These are phyloP conservation scores for Psilocybe cubensis DNA, from an alignment of 768 basidiomycete species.

Conservation along the genomic window DNA sequence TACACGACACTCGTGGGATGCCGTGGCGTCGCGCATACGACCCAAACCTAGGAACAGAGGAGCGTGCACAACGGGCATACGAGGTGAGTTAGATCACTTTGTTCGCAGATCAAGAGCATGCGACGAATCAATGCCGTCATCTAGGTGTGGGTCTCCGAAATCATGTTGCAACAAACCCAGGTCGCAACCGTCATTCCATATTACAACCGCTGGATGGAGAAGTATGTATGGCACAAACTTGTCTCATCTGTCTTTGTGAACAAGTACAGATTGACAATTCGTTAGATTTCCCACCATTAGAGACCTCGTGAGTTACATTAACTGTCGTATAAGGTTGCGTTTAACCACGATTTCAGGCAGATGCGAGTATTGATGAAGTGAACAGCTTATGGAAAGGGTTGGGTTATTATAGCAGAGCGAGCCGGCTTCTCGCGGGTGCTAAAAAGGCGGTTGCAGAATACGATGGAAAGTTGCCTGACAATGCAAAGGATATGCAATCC, in stretches of 20 bases:
- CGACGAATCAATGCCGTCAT: slow-evolving; percentile 3
- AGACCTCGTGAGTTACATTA: slow-evolving; percentile 58
- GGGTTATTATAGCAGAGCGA: slow-evolving; percentile 88
- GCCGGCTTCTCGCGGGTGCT: slow-evolving; percentile 82
- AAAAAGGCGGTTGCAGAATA: slow-evolving; percentile 73
- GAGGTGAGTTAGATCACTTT: slow-evolving; percentile 56
- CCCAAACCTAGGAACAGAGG: slow-evolving; percentile 51
- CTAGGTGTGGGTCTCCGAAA: slow-evolving; percentile 89
- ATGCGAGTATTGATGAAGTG: slow-evolving; percentile 79
- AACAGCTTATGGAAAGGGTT: slow-evolving; percentile 92
- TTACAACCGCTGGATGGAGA: slow-evolving; percentile 86
- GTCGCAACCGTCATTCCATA: slow-evolving; percentile 94
- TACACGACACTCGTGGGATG: slow-evolving; percentile 76
- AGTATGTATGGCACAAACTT: slow-evolving; percentile 43
- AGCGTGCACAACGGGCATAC: slow-evolving; percentile 85
- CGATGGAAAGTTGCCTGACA: slow-evolving; percentile 75
- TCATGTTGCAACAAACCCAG: slow-evolving; percentile 98
- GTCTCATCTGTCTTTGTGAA: slow-evolving; percentile 8
- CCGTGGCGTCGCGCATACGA: slow-evolving; percentile 87
- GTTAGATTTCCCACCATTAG: slow-evolving; percentile 80
- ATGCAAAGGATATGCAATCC: slow-evolving; percentile 79
- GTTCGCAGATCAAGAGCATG: not conserved
- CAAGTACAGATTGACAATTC: slow-evolving; percentile 15
- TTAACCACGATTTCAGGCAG: slow-evolving; percentile 46
- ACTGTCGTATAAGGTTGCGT: slow-evolving; percentile 11